Base-by-base conservation (phyloP, 2,329 filamentous ascomycete species). In the Beauveria brongniartii region DNA sequence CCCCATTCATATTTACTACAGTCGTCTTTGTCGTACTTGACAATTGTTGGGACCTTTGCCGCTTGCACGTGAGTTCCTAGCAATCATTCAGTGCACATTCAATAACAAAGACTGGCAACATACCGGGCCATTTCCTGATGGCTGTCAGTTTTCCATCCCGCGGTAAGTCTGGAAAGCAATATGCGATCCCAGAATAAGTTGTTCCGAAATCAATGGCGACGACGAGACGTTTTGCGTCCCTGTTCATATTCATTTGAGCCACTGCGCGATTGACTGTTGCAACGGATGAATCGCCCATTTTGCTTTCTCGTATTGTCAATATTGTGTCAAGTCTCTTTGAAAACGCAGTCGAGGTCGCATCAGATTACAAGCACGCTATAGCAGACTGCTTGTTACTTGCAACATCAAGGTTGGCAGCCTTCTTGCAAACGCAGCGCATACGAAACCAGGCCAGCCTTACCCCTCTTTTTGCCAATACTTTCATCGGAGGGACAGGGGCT, bases 91-190 rank as follows among this genome's bases (percentile, higher is more conserved):
- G 30, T 52, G 7, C 41, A 43, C n/a, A 20, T 20, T 43, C 41
- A 43, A 43, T 8, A 43, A n/a, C 6, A 7, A 52, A 22, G 14
- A 9, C 30, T 2, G 61, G 16, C 24, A 14, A 26, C 57, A 28
- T 63, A 65, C 67, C 67, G 4, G 66, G 61, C 67, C 67, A 68
- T 18, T 64, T 50, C 18, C 63, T 18, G 9, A 67, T 18, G 1
- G 16, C 40, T 8, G 20, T 4, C 4, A 30, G 26, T 16, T n/a
- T 56, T 20, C 14, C 18, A 1, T 46, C 24, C 3, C 24, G 16
- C 12, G 16, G 4, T 20, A 26, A 20, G 18, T 46, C 43, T n/a
- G 55, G 41, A 40, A 57, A 57, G 4, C 44, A 57, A 7, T 57
- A 57, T 8, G 55, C 55, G 2, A 57, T n/a, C 1, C 55, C 55